A percentile compares a stretch with the other conserved stretches of the same genome.
Evolutionary conservation across 345 rosid species (phyloP).

Genomic region (Passiflora organensis): DNA sequence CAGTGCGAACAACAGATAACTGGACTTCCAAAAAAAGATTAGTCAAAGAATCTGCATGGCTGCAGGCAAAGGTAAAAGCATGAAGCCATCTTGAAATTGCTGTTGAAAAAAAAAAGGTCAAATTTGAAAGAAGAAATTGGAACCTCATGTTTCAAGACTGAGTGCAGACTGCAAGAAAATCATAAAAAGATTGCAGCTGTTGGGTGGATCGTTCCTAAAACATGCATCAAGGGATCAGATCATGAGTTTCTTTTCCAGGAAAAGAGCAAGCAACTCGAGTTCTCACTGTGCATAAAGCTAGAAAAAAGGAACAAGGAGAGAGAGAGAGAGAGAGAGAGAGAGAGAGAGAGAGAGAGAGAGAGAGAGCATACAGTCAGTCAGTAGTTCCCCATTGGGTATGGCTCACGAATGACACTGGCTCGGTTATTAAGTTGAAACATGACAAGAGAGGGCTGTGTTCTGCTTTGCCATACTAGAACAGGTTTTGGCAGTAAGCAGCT

Average conservation of each 20-base stretch:
- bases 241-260: constrained; percentile 35
- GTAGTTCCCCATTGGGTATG: constrained; percentile 14
- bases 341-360: constrained; percentile 14
- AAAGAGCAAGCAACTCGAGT: constrained; percentile 50
- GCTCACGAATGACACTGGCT: not conserved
- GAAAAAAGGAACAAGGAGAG: constrained; percentile 14
- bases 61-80: not conserved
- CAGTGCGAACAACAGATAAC: no score
- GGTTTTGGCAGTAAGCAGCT: constrained; percentile 19
- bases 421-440: not conserved
- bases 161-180: constrained; percentile 18
- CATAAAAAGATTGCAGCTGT: constrained; percentile 18
- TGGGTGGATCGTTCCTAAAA: constrained; percentile 15
- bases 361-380: no score
- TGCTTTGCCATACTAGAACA: constrained; percentile 37
- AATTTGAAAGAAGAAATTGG: no score
- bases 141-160: not conserved
- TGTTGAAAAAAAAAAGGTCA: no score
- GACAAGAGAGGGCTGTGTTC: constrained; percentile 11
- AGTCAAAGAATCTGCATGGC: constrained; percentile 18
- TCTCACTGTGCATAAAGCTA: constrained; percentile 34
- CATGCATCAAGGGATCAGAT: constrained; percentile 33
- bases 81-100: no score
- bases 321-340: constrained; percentile 6
- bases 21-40: constrained; percentile 4